Evolutionary conservation across 306 rosid species (phyloP), one percentile per base, ranked within the genome.

Genomic region (Glycine soja): DNA sequence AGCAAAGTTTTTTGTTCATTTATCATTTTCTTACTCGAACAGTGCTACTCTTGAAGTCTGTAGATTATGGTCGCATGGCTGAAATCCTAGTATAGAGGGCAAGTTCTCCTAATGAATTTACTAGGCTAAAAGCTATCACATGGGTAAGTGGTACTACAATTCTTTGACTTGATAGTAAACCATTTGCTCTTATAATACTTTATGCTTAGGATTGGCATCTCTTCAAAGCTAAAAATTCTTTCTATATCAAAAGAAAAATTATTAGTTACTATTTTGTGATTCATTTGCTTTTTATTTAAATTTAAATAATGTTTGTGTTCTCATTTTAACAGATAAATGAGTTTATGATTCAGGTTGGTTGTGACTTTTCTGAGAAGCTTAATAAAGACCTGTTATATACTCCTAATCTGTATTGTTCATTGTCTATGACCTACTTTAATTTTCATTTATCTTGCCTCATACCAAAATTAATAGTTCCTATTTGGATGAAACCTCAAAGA

Each of bases 1-100:
- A n/a, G n/a, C n/a, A n/a, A n/a, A n/a, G n/a, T n/a, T n/a, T n/a
- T n/a, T n/a, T n/a, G n/a, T n/a, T n/a, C n/a, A n/a, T n/a, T 85
- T 89, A 83, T 85, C 88, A 89, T 90, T 93, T 88, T 88, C 98
- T 95, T 97, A 95, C 98, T 91, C 97, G 84, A 88, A 88, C 94
- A 93, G 98, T 93, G 94, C 95, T 95, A 89, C 97, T 95, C 90
- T 95, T 95, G 97, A 95, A 95, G 99, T 92, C 80, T n/a, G n/a
- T n/a, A n/a, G n/a, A n/a, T n/a, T n/a, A n/a, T n/a, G n/a, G n/a
- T n/a, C n/a, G n/a, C n/a, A 95, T 95, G 99, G 98, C 98, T 81
- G 93, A 95, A 85, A 95, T 95, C 80, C 88, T 95, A 90, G 97
- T 95, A 68, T 90, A 92, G 85, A 95, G 98, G 86, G 98, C 98